Evolutionary conservation across 106 monocot genomes (phyloP), one percentile per base, ranked within the genome.

Genomic region (Apostasia ramifera): DNA sequence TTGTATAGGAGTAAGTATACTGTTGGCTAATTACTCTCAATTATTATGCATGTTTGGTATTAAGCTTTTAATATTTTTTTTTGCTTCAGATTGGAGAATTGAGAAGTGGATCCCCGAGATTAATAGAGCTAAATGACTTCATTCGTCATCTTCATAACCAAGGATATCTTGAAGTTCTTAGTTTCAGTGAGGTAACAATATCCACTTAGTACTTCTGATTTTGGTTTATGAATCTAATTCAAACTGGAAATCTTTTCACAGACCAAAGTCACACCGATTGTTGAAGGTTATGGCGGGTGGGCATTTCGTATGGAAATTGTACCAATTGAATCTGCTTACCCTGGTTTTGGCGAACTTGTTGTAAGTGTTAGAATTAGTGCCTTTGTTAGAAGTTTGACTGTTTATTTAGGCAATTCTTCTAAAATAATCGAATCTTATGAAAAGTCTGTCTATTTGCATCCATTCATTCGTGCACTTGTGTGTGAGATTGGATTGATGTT

Each of bases 251-350:
- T 6, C 3, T 45, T 41, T 48, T 45, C 43, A 70, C 80, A 98
- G 98, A 98, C 98, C 9, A 85, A 80, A 71, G 98, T 98, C 55
- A 98, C 98, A n/a, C 97, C 98, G 40, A 98, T 98, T 85, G 98
- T 98, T 62, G 93, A 98, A 90, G 98, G 93, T 66, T 98, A 98
- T 84, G 98, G 98, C 44, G 98, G 98, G 15, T 98, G 98, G 98
- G 98, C 98, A 6, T 78, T 98, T 14, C 75, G 98, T 37, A 74
- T 93, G 87, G 98, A 98, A 75, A 82, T 98, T 71, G 98, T 98
- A 37, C 93, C 98, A 38, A 90, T 98, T 73, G 98, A 98, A 78
- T 98, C 98, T 78, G 98, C 98, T 44, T 98, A 98, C 59, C 98
- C 98, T 72, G 98, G 98, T 39, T 98, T 81, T 70, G 98, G 98